phyloP scores from a whole-genome alignment of 148 eudicot genomes.

The Fagopyrum esculentum region DNA sequence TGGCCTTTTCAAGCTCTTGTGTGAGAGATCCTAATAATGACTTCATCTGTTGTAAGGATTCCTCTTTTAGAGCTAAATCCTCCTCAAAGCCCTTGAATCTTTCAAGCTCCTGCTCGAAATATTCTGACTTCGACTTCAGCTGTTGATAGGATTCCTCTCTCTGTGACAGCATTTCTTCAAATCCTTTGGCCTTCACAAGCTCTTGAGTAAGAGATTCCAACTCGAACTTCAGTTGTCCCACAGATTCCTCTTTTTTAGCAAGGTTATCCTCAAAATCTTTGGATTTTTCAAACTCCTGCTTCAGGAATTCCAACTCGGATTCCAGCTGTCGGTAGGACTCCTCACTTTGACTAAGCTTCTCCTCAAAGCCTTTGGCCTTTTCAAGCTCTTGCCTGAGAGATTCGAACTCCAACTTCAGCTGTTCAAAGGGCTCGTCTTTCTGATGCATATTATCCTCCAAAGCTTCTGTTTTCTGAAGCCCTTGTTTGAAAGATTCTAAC shows the following conservation, averaged over 20 bases:
- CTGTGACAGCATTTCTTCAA: not conserved
- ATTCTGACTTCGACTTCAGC: conserved; percentile 46
- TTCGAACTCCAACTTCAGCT: conserved; percentile 43
- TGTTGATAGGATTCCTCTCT: conserved; percentile 14
- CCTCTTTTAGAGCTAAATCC: conserved; percentile 45
- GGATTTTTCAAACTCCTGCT: conserved; percentile 38
- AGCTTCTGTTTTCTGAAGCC: conserved; percentile 21
- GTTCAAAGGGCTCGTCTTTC: conserved; percentile 19
- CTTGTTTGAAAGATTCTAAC: conserved; percentile 16
- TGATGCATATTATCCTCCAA: conserved; percentile 25
- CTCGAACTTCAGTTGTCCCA: not conserved
- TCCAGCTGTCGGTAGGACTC: conserved; percentile 27
- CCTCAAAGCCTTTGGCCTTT: conserved; percentile 31
- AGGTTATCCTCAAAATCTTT: not conserved
- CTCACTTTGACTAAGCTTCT: conserved; percentile 35
- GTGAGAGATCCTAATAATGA: conserved; percentile 45
- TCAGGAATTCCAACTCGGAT: conserved; percentile 65
- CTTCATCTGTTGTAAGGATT: conserved; percentile 41
- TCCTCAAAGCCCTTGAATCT: conserved; percentile 23
- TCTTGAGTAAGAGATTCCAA: conserved; percentile 34
- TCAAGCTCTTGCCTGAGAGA: conserved; percentile 47
- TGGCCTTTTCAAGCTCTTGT: conserved; percentile 24
- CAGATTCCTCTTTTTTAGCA: not conserved
- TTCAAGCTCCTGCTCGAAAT: conserved; percentile 48
- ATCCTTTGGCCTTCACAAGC: not conserved